Conservation (phyloP, 208 protist genomes). For the Entamoeba moshkovskii region DNA sequence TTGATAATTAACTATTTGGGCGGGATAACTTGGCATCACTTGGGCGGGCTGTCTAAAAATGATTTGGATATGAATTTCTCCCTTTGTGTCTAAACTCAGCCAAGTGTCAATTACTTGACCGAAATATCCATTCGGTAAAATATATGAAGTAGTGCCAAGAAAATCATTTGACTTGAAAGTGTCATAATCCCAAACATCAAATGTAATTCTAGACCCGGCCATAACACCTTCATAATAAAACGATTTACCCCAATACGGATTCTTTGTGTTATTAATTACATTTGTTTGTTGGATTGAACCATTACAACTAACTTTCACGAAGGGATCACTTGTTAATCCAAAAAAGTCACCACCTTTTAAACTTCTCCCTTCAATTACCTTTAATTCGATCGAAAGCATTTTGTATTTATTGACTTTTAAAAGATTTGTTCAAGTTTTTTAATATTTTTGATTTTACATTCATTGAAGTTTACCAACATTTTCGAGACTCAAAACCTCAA, state of each 20-base stretch:
- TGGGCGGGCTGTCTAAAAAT: background rate
- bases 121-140: background rate
- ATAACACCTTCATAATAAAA: background rate
- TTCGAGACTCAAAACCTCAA: no score
- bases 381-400: background rate
- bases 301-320: background rate
- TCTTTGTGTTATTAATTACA: background rate
- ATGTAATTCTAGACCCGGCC: background rate
- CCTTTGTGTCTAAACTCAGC: background rate
- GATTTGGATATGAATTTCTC: background rate
- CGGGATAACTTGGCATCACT: background rate
- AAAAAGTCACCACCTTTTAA: background rate
- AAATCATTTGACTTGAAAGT: background rate
- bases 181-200: background rate
- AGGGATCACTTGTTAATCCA: background rate
- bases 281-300: background rate
- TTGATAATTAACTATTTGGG: background rate
- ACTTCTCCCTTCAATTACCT: background rate
- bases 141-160: background rate
- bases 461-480: no score
- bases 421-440: no score
- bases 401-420: no score
- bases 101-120: background rate
- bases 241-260: background rate
- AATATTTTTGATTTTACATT: no score